phyloP scores from a whole-genome alignment of 805 yeast genomes.

The Cyberlindnera bimundalis region DNA sequence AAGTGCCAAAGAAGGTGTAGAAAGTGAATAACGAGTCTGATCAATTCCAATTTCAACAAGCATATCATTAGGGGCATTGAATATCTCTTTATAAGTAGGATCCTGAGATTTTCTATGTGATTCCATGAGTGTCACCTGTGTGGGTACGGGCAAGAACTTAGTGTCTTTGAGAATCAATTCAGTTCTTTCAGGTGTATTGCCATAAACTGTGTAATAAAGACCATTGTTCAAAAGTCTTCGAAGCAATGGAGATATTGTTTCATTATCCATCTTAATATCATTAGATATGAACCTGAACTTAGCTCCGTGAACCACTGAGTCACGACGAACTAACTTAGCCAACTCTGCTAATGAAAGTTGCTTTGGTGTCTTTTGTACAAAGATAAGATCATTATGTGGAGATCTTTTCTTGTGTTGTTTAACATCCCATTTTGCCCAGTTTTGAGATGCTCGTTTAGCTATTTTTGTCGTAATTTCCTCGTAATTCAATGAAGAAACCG shows the following conservation, averaged over 20 bases:
- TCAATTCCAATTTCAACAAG: slow-evolving; percentile 14
- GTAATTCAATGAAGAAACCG: not conserved
- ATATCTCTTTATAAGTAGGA: slow-evolving; percentile 1
- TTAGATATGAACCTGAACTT: slow-evolving; percentile 20
- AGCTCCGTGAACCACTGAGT: slow-evolving; percentile 3
- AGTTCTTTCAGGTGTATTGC: slow-evolving; percentile 16
- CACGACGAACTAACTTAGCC: slow-evolving; percentile 13
- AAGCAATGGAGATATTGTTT: slow-evolving; percentile 14
- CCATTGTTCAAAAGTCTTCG: slow-evolving; percentile 23
- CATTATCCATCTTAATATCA: slow-evolving; percentile 6
- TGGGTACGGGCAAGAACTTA: not conserved
- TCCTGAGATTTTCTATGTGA: not conserved
- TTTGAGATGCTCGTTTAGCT: slow-evolving; percentile 1
- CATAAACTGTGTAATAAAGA: slow-evolving; percentile 15
- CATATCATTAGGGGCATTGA: not conserved
- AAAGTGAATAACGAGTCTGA: slow-evolving; percentile 1
- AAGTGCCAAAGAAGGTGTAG: slow-evolving; percentile 17
- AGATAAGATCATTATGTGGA: slow-evolving; percentile 5
- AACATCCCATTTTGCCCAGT: not conserved
- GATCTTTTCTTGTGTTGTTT: not conserved
- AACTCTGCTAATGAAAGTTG: slow-evolving; percentile 19
- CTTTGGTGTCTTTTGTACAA: slow-evolving; percentile 18
- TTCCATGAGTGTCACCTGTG: slow-evolving; percentile 1
- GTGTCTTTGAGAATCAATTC: not conserved
- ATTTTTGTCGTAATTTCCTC: not conserved